Evolutionary conservation across 2,329 filamentous ascomycete genomes (phyloP), one percentile per base, ranked within the genome.

Genomic region (Monosporascus sp.): DNA sequence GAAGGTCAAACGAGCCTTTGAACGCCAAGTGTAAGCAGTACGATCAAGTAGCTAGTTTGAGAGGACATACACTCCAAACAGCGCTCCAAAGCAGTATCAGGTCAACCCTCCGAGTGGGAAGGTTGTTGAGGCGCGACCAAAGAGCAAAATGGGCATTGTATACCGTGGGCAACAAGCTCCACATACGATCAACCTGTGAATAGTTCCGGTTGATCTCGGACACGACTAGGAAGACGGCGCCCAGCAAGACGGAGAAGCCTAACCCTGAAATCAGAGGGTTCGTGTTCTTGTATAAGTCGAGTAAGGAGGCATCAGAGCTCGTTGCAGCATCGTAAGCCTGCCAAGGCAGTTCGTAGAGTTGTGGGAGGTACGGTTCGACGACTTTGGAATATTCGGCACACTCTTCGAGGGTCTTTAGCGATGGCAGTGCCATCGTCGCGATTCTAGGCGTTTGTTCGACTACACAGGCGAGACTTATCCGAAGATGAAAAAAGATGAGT

Each of bases 161-260:
- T 49, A 96, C 66, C 7, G 89, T 87, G 1, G 94, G 94, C 49
- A 99, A 74, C 56, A 99, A 78, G 67, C 90, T 94, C 94, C 94
- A 99, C 63, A 87, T 74, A 48, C 94, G 85, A 70, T 99, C 94
- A 43, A 99, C 87, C 72, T 99, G 94, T n/a, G 92, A 97, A 70
- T 92, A 97, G 71, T 99, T 99, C 65, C 81, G 82, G 73, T 95
- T 97, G 74, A 91, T 72, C 71, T 97, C 93, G 1, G 91, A 89
- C 5, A 85, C 75, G 35, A 93, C 65, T 24, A 96, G 75, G 63
- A 95, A 88, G 27, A 94, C 65, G 5, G 80, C 79, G 1, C 84
- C 84, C n/a, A 96, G 70, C 41, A 84, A 78, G 19, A 96, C 62
- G 3, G 89, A 87, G 51, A 89, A 81, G 0, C 84, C 86, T 58